These are phyloP conservation scores for Penicillium sp. DNA, from an alignment of 2,329 filamentous ascomycete species.

Conservation along the genomic window DNA sequence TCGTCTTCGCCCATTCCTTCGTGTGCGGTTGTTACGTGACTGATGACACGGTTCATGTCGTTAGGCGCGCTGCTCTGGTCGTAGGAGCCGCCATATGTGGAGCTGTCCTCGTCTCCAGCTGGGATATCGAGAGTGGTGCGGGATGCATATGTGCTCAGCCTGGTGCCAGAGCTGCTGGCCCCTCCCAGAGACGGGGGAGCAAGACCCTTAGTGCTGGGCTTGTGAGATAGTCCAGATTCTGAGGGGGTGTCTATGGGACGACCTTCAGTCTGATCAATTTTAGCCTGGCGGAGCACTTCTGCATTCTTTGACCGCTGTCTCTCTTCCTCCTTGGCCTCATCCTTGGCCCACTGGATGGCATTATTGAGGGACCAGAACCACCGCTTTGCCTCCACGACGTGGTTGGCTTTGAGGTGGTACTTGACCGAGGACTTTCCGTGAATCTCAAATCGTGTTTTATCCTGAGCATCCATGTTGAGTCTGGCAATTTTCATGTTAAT, in stretches of 20 bases:
- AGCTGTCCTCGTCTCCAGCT: slow-evolving; percentile 56
- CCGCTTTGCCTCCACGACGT: slow-evolving; percentile 95
- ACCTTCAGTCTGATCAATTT: slow-evolving; percentile 68
- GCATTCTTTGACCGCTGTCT: slow-evolving; percentile 72
- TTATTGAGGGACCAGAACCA: slow-evolving; percentile 99
- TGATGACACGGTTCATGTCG: slow-evolving; percentile 52
- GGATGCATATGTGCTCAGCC: slow-evolving; percentile 52
- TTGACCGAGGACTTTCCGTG: slow-evolving; percentile 98
- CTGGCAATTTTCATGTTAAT: slow-evolving; percentile 98
- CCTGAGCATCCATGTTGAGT: slow-evolving; percentile 92
- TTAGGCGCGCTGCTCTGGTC: slow-evolving; percentile 57
- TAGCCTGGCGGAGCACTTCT: slow-evolving; percentile 75
- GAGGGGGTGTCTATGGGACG: slow-evolving; percentile 51
- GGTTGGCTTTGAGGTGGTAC: slow-evolving; percentile 96
- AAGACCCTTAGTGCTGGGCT: slow-evolving; percentile 40
- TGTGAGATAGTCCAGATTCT: slow-evolving; percentile 36
- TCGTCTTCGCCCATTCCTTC: slow-evolving; percentile 70
- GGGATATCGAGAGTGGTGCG: slow-evolving; percentile 51
- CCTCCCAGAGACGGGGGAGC: slow-evolving; percentile 39
- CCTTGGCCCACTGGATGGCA: slow-evolving; percentile 97
- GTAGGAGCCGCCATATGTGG: slow-evolving; percentile 53
- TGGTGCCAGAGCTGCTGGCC: slow-evolving; percentile 44
- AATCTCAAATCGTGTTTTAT: slow-evolving; percentile 97
- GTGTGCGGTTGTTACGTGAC: slow-evolving; percentile 52
- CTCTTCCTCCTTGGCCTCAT: slow-evolving; percentile 91